Evolutionary conservation across 83 land plant genomes (phyloP), one percentile per base, ranked within the genome.

Genomic region (Picea abies): DNA sequence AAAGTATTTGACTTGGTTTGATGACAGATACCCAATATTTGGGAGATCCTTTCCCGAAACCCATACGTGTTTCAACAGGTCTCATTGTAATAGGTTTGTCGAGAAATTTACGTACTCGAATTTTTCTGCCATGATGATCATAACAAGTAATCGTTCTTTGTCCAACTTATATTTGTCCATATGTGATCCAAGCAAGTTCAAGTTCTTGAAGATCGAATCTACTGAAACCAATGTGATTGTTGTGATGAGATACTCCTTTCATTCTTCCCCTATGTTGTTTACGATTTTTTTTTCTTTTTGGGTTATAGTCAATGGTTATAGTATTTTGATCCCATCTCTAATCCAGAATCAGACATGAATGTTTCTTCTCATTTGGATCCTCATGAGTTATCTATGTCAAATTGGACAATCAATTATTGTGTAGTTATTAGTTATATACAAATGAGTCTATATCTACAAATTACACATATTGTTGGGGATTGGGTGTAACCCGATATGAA

Each of bases 161-260:
- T 25, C 63, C 2, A 8, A 25, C 78, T 80, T 80, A n/a, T 64
- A 80, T 64, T 14, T 80, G 0, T 4, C 79, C 16, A 64, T 4
- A 80, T 80, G 80, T 80, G 35, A 80, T 81, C 83, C 83, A 81
- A 81, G 83, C 81, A n/a, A 19, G 60, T 63, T 70, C 83, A 35
- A 81, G 83, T 64, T 25, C 79, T 19, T 80, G 79, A 8, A 80
- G 80, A 29, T 3, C 35, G 25, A 63, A 80, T 80, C 19, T 80
- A 62, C 71, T 8, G 19, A 80, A 80, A 64, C 44, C 0, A 80
- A 80, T 80, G 61, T 10, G 39, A 80, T 80, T 61, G 52, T 5
- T 79, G 4, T 19, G 0, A 64, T 15, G 15, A 62, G 16, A 19
- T 62, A 62, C 64, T 62, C 64, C 22, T n/a, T 69, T 69, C 39